phyloP scores from a whole-genome alignment of 2,329 filamentous ascomycete species.

The Sclerotinia borealis region DNA sequence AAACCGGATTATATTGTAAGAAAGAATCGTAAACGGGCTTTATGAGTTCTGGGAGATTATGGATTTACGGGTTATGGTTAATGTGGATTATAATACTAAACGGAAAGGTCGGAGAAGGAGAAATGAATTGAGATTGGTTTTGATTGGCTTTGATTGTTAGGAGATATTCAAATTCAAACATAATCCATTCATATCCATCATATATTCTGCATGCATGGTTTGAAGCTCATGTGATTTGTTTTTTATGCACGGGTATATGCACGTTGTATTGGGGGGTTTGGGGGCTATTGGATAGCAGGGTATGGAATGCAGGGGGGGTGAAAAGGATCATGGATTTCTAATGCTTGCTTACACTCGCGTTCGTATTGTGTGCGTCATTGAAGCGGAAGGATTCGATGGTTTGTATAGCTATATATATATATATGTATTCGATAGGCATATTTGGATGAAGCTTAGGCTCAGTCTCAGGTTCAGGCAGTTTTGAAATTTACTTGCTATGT shows the following conservation, averaged over 20 bases:
- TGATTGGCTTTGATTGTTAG: neutral
- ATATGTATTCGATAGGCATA: too few relatives aligned
- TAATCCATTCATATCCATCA: neutral
- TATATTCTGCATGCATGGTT: neutral
- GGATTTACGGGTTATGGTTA: neutral
- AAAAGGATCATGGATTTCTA: neutral
- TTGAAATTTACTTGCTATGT: too few relatives aligned
- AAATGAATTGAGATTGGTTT: neutral
- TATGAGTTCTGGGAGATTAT: neutral
- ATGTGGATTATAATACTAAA: neutral
- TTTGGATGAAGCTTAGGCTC: too few relatives aligned
- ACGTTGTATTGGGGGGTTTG: neutral
- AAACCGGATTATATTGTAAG: neutral
- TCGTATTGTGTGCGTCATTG: too few relatives aligned
- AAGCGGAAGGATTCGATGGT: too few relatives aligned
- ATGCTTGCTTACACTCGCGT: too few relatives aligned
- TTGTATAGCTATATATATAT: too few relatives aligned
- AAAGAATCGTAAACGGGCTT: neutral
- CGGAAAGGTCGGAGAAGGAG: neutral
- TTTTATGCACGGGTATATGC: neutral
- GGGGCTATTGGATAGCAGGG: neutral
- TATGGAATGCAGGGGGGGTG: neutral
- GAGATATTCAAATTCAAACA: neutral
- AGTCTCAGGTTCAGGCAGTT: too few relatives aligned
- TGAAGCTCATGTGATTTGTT: constrained; percentile 4